A percentile compares a stretch with the other conserved stretches of the same genome.
Evolutionary conservation across 164 flowering plant genomes (phyloP).

Genomic region (Vitis vinifera): DNA sequence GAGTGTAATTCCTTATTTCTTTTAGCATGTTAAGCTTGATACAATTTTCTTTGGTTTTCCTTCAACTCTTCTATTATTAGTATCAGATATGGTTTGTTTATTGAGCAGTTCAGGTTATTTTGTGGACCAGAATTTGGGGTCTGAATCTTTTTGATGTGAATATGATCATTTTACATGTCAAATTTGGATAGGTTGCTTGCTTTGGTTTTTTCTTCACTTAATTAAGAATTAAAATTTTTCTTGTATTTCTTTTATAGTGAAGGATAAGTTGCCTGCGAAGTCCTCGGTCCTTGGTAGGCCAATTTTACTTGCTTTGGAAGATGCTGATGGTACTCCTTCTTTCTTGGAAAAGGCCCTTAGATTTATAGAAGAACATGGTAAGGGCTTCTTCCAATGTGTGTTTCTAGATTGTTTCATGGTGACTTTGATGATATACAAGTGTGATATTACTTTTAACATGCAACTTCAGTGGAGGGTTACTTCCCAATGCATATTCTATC

Average conservation of each 20-base stretch:
- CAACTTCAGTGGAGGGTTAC: too few relatives aligned
- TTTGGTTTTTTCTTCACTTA: neutral
- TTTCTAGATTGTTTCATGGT: neutral
- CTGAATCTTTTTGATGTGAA: neutral
- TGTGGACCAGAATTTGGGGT: neutral
- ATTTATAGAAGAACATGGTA: constrained; percentile 77
- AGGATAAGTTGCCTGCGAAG: constrained; percentile 43
- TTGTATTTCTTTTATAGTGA: constrained; percentile 31
- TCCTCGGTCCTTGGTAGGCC: constrained; percentile 71
- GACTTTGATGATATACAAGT: neutral
- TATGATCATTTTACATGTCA: neutral
- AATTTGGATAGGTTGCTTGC: neutral
- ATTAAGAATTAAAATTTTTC: constrained; percentile 1
- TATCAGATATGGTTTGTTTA: neutral
- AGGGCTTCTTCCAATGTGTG: constrained; percentile 14
- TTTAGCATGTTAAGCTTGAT: neutral
- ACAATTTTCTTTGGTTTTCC: neutral
- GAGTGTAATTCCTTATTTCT: neutral
- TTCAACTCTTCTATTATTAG: neutral
- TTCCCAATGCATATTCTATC: too few relatives aligned
- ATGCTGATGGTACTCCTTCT: constrained; percentile 84
- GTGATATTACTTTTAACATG: too few relatives aligned
- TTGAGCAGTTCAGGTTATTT: neutral
- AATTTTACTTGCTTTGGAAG: constrained; percentile 82
- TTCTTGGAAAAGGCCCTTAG: constrained; percentile 86